phyloP scores from a whole-genome alignment of 192 early-diverging fungal species.

The Backusella tuberculispora region DNA sequence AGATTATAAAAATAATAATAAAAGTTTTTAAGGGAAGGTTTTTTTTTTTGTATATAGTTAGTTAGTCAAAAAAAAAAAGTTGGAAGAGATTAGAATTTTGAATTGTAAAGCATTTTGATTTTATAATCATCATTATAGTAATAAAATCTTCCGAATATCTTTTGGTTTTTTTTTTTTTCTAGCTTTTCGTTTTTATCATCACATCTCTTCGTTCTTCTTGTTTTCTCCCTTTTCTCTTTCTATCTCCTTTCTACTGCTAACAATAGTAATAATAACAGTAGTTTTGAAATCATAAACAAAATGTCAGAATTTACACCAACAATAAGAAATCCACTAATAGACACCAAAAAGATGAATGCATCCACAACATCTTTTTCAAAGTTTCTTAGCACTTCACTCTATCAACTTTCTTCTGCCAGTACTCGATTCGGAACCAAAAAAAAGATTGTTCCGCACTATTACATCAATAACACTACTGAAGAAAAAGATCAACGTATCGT shows the following conservation, averaged over 20 bases:
- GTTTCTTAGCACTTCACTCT: conserved; percentile 12
- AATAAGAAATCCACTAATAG: neutral
- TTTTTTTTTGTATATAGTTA: neutral
- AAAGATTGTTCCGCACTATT: neutral
- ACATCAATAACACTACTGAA: neutral
- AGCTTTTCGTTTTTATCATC: too few species aligned
- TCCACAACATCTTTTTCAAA: neutral
- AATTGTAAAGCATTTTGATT: neutral
- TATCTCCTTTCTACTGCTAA: neutral
- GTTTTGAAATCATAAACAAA: neutral
- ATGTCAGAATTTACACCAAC: conserved; percentile 5
- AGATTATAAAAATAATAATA: conserved; percentile 23
- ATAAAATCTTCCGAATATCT: too few species aligned
- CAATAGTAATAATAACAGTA: too few species aligned
- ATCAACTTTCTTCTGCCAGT: conserved; percentile 7
- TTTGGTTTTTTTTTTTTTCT: too few species aligned
- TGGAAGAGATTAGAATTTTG: neutral
- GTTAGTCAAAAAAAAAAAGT: neutral
- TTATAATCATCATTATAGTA: neutral
- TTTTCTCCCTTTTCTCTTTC: neutral
- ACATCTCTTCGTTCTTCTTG: neutral
- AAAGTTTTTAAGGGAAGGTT: conserved; percentile 9
- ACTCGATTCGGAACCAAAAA: neutral
- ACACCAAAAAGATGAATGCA: conserved; percentile 12
- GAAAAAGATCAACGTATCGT: neutral